Percentiles rank a stretch among this genome's conserved stretches.
These are phyloP conservation scores for Lactuca sativa DNA, from an alignment of 129 eudicot species.

Conservation along the genomic window DNA sequence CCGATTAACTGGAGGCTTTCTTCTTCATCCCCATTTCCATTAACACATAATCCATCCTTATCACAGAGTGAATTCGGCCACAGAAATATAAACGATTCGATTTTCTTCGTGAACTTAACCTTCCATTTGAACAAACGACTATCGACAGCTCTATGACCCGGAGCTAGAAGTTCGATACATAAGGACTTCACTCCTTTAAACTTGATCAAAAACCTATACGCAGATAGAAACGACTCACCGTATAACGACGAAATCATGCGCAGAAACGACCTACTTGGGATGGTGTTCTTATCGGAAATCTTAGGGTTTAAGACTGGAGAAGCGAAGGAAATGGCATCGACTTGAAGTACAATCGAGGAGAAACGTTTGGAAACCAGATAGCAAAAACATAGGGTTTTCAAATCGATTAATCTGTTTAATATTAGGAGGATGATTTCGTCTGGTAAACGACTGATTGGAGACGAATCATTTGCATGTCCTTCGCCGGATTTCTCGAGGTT, in stretches of 20 bases:
- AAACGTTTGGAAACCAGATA: conserved; percentile 35
- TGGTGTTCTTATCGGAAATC: conserved; percentile 3
- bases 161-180: conserved; percentile 21
- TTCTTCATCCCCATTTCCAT: no score
- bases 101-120: conserved; percentile 18
- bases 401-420: conserved; percentile 20
- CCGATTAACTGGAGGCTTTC: background rate
- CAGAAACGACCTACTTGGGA: conserved; percentile 16
- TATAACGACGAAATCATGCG: conserved; percentile 33
- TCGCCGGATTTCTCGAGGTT: conserved; percentile 1
- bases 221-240: conserved; percentile 29
- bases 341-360: background rate
- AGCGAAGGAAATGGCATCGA: conserved; percentile 21
- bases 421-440: conserved; percentile 35
- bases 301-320: conserved; percentile 22
- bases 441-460: conserved; percentile 26
- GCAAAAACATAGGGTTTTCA: conserved; percentile 31
- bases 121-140: conserved; percentile 30
- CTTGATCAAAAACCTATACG: conserved; percentile 26
- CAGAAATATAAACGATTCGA: conserved; percentile 26
- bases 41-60: background rate
- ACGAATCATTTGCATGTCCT: conserved; percentile 3
- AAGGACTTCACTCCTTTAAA: conserved; percentile 20
- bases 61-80: conserved; percentile 17
- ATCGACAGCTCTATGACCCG: conserved; percentile 25